Evolutionary conservation across 352 stramenopile species (phyloP).

Genomic region (Globisporangium megalacanthum): DNA sequence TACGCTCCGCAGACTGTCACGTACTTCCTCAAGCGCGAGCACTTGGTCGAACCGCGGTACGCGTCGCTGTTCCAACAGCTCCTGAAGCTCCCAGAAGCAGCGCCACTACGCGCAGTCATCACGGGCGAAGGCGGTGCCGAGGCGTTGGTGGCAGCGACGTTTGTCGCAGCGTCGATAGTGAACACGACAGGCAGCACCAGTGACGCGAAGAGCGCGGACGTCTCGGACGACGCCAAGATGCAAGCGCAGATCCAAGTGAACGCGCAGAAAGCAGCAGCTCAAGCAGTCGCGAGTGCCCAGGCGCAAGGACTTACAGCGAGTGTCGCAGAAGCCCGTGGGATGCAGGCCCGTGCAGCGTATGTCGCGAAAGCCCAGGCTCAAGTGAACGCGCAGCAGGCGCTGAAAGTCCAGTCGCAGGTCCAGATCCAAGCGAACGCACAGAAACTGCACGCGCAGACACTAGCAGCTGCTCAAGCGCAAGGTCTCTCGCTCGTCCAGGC

Average conservation of each 20-base stretch:
- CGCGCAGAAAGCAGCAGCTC: conserved; percentile 74
- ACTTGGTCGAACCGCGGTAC: conserved; percentile 83
- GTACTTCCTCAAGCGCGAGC: conserved; percentile 86
- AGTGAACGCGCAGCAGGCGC: conserved; percentile 72
- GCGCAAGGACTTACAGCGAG: conserved; percentile 71
- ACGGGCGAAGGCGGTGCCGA: conserved; percentile 83
- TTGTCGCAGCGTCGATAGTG: conserved; percentile 71
- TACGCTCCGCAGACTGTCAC: conserved; percentile 81
- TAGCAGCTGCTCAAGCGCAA: conserved; percentile 79
- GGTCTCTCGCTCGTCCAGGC: conserved; percentile 81
- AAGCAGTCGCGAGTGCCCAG: conserved; percentile 70
- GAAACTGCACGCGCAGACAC: conserved; percentile 81
- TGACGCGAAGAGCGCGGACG: conserved; percentile 30
- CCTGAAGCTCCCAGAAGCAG: conserved; percentile 88
- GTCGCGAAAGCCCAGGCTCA: conserved; percentile 84
- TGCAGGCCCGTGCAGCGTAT: conserved; percentile 79
- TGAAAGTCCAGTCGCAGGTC: conserved; percentile 84
- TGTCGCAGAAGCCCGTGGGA: conserved; percentile 65
- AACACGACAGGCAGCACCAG: conserved; percentile 24
- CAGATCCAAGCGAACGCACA: conserved; percentile 88
- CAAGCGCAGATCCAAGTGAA: conserved; percentile 84
- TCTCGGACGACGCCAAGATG: conserved; percentile 70
- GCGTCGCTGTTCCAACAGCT: conserved; percentile 94
- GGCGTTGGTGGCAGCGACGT: conserved; percentile 90
- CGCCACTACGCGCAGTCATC: conserved; percentile 85